Base-by-base conservation (phyloP, 441 rosid species). In the Rhodomyrtus psidioides region DNA sequence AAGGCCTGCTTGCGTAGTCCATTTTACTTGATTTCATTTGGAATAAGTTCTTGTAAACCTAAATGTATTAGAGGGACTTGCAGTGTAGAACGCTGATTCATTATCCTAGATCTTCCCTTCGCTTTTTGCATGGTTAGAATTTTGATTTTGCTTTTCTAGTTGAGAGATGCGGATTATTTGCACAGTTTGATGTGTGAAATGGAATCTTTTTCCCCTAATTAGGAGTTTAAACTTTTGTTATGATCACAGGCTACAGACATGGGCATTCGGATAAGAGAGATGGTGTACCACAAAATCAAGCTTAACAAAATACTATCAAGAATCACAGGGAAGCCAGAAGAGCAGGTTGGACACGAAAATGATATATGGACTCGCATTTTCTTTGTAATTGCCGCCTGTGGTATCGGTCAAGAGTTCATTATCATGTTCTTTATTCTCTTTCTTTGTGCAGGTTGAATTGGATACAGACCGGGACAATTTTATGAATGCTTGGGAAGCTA, bases 401-500 rank as follows among this genome's bases (percentile, higher is more conserved):
- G 15, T 23, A 62, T 56, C 83, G 49, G 46, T 28, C 12, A 28
- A 6, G 12, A 30, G 82, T 53, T 82, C 42, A 8, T 54, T 34
- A 70, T 46, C 12, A 28, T 27, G n/a, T 17, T 17, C n/a, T 10
- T 83, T 53, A 8, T 14, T 49, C 39, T 55, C 10, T 51, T 51
- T 14, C 42, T 30, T 44, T 85, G 74, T 81, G 83, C 91, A 96
- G 98, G 91, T 96, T n/a, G 95, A 94, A 84, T 85, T 90, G 55
- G 99, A 96, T 87, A 93, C 98, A 42, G 95, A 91, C 84, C 96
- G 96, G 53, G 98, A 96, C 83, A 92, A 93, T 83, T 95, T 94
- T 92, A 93, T 96, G 98, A 92, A 90, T 86, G 93, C 97, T 26
- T 95, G 98, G 98, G 95, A 96, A 88, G 98, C 99, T 10, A 95